Evolutionary conservation across 2,329 filamentous ascomycete species (phyloP).

Genomic region (Calonectria hawksworthii): DNA sequence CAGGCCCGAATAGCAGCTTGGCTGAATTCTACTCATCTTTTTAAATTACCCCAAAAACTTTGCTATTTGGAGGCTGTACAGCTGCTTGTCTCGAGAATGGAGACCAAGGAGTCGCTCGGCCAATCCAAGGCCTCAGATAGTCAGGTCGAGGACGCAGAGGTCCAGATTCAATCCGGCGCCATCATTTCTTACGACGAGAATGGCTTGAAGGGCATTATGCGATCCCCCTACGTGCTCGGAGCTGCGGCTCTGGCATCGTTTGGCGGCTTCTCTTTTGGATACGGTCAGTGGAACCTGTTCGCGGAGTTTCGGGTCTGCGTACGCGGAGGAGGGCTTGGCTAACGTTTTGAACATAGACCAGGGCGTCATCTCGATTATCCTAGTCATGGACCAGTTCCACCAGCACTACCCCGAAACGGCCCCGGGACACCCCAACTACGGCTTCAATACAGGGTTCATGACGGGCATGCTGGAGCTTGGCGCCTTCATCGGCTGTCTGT

Average conservation of each 20-base stretch:
- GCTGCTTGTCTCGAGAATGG: background rate
- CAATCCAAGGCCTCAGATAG: conserved; percentile 21
- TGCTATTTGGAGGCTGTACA: background rate
- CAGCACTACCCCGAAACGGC: conserved; percentile 51
- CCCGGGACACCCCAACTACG: conserved; percentile 19
- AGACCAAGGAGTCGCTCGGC: conserved; percentile 29
- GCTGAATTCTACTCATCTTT: background rate
- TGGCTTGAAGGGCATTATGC: conserved; percentile 55
- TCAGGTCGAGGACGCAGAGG: conserved; percentile 29
- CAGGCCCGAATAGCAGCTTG: background rate
- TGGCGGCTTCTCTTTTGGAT: conserved; percentile 36
- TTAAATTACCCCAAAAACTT: background rate
- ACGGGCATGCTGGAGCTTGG: conserved; percentile 59
- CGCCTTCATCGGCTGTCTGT: conserved; percentile 53
- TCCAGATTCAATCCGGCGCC: conserved; percentile 1
- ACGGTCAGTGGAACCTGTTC: conserved; percentile 4
- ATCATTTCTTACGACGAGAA: conserved; percentile 32
- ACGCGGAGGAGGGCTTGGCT: background rate
- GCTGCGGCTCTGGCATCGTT: conserved; percentile 58
- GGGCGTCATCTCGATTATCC: conserved; percentile 56
- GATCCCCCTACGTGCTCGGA: conserved; percentile 57
- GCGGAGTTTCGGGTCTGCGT: no score
- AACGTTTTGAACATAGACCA: conserved; percentile 42
- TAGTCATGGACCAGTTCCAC: conserved; percentile 61
- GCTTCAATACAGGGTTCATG: conserved; percentile 51